Evolutionary conservation across 1,284 basidiomycete genomes (phyloP), one percentile per base, ranked within the genome.

Genomic region (Ganoderma sinense): DNA sequence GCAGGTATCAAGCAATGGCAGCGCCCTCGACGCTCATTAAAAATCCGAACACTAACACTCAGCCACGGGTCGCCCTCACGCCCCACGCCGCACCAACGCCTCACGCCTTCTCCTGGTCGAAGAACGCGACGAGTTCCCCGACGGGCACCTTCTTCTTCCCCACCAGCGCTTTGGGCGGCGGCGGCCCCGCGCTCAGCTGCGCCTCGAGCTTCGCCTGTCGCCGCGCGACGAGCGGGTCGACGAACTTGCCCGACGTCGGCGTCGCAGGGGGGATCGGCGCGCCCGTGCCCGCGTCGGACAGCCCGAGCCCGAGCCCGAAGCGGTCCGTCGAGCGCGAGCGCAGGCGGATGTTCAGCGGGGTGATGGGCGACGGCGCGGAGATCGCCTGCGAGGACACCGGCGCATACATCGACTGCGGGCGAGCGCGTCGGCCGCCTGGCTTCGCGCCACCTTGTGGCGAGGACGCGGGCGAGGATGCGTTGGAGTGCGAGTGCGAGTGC

Each of bases 111-210:
- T 91, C 91, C 71, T 87, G 85, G 78, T 94, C 92, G 74, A 95
- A 95, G 80, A 92, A 95, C 26, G 92, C 92, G n/a, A 94, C 92
- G 61, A 95, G 81, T 76, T 94, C 87, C 20, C 89, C 91, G 60
- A 94, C 86, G 3, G 91, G 88, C 16, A 92, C 87, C 81, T 94
- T 94, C 56, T 79, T 78, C 72, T 84, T 90, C n/a, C 85, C 84
- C 3, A 80, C 69, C 67, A 80, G 75, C 33, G 77, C 78, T 69
- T 78, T 80, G 11, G 81, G 80, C 39, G 80, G 76, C 16, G 72
- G 69, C 13, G 78, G 80, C 2, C 81, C 82, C 48, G 84, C 80
- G 75, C 82, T 87, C 62, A 77, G 77, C 67, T 76, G 82, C 67
- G 81, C 83, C 68, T 87, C 82, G 76, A 48, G 45, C 48, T 81